Conservation (phyloP, 805 yeast genomes). For the Ogataea methylovora region DNA sequence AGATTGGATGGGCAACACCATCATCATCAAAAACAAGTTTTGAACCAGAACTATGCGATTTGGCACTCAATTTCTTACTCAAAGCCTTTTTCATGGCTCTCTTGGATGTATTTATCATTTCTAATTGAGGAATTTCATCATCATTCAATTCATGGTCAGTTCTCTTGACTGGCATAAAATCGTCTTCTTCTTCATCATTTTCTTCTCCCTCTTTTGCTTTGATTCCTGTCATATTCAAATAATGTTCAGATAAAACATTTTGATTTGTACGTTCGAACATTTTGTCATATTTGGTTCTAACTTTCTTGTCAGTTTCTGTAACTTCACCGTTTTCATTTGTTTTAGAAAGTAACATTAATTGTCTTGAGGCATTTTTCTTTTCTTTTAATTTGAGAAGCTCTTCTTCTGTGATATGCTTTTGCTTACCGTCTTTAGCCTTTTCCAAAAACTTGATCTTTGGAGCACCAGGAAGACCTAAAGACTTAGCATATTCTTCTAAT, state of each 20-base stretch:
- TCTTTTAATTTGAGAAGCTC: conserved; percentile 47
- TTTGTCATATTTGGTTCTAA: conserved; percentile 84
- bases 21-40: conserved; percentile 90
- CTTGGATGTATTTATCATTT: conserved; percentile 61
- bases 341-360: conserved; percentile 48
- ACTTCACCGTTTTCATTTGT: conserved; percentile 60
- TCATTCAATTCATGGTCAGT: conserved; percentile 64
- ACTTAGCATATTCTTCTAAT: conserved; percentile 74
- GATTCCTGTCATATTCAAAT: conserved; percentile 59
- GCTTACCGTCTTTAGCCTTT: conserved; percentile 33
- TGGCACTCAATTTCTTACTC: conserved; percentile 68
- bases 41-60: conserved; percentile 59
- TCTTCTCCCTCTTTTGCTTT: conserved; percentile 21
- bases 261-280: conserved; percentile 96
- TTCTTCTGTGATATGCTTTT: conserved; percentile 18
- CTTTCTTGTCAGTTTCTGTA: conserved; percentile 34
- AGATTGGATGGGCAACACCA: conserved; percentile 84
- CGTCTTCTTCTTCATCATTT: conserved; percentile 53
- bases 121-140: conserved; percentile 54
- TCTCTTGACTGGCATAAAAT: conserved; percentile 76
- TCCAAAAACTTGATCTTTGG: conserved; percentile 78
- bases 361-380: conserved; percentile 75
- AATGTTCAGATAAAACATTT: conserved; percentile 84
- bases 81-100: conserved; percentile 80
- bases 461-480: conserved; percentile 92